Evolutionary conservation across 139 green algal genomes (phyloP).

Genomic region (Chlorella sp.): DNA sequence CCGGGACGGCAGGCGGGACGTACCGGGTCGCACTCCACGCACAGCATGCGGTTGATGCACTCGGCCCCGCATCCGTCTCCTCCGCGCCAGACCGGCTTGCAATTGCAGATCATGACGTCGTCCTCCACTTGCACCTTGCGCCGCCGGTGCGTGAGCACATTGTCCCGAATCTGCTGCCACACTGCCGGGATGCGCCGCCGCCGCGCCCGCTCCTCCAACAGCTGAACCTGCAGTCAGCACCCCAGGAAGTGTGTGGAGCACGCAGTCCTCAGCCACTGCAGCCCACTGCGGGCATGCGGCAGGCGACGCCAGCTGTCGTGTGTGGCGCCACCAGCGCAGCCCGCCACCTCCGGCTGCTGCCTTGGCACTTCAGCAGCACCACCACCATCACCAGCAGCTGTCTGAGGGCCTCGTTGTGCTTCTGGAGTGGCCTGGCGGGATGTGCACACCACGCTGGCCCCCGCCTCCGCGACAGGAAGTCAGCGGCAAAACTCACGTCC

Average conservation of each 20-base stretch:
- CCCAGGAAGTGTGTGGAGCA: too few relatives aligned
- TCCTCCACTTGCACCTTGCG: slow-evolving; percentile 79
- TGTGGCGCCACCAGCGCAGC: too few relatives aligned
- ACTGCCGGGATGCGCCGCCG: slow-evolving; percentile 53
- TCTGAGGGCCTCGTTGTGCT: neutral
- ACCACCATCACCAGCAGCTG: neutral
- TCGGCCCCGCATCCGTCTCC: slow-evolving; percentile 75
- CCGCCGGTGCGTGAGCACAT: slow-evolving; percentile 74
- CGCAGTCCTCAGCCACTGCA: too few relatives aligned
- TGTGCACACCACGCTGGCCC: too few relatives aligned
- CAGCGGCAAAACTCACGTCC: slow-evolving; percentile 1
- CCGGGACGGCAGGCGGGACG: too few relatives aligned
- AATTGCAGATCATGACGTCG: slow-evolving; percentile 94
- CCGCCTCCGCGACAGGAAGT: too few relatives aligned
- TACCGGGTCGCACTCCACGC: slow-evolving; percentile 85
- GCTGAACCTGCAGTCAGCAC: slow-evolving; percentile 1
- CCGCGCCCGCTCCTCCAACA: slow-evolving; percentile 6
- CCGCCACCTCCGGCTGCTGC: too few relatives aligned
- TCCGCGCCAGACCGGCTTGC: slow-evolving; percentile 49
- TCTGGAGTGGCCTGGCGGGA: too few relatives aligned
- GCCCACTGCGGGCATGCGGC: too few relatives aligned
- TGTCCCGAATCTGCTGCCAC: slow-evolving; percentile 75
- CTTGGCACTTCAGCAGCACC: too few relatives aligned
- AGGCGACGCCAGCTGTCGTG: too few relatives aligned
- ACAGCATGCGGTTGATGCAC: slow-evolving; percentile 94